Evolutionary conservation across 139 green algal species (phyloP), one percentile per base, ranked within the genome.

Genomic region (Micromonas pusilla): DNA sequence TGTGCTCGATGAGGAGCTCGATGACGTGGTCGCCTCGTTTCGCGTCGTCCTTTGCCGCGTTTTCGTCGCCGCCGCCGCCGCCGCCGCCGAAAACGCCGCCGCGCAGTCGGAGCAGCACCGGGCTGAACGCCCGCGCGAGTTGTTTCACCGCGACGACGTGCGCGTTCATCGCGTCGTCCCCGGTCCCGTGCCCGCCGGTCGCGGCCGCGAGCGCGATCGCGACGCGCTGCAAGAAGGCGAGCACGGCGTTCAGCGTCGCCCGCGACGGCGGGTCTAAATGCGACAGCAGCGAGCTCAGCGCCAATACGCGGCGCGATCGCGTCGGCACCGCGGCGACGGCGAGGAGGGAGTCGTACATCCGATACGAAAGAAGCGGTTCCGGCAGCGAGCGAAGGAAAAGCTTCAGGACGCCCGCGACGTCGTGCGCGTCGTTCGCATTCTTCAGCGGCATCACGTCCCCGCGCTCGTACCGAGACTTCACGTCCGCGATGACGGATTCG

Each of bases 291-390:
- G 45, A 57, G 9, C 45, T 16, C 9, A 57, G 45, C 9, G 45
- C 45, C 9, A 57, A 16, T 9, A 70, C 30, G 13, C 63, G 63
- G 9, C 63, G 9, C 6, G 63, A 70, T 9, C 63, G 9, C 28
- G 28, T 31, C 6, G 28, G 63, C 63, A 36, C 19, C 28, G 63
- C 28, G 9, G 63, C 63, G 9, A 70, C 63, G 13, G 63, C 25
- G 34, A 75, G 67, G 34, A 75, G 28, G 67, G 33, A 31, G 67
- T 75, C 67, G 34, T 75, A 75, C 33, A 75, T 13, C 9, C 32
- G 32, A 20, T 32, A 75, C 13, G 67, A 62, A 9, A 75, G 67
- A 28, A 75, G 31, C 33, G 67, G 67, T 19, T 75, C 67, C 32
- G 67, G 67, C 6, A 75, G 34, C 13, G 67, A 62, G 32, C 13